Evolutionary conservation across 2,329 filamentous ascomycete species (phyloP), one percentile per base, ranked within the genome.

Genomic region (Ceratocystis colombiana): DNA sequence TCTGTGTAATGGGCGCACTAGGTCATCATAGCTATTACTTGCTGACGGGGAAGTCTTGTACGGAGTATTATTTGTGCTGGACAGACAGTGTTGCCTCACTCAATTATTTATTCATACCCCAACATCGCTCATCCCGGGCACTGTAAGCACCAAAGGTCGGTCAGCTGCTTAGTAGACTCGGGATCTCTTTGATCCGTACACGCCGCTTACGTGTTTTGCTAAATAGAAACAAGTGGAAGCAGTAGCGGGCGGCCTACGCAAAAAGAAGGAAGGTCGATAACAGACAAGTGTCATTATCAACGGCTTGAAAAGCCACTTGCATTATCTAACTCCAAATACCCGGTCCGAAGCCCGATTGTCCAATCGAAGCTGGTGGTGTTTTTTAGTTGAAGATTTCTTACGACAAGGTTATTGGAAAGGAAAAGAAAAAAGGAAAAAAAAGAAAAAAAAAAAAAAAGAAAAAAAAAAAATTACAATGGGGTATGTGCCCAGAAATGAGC

Each of bases 81-180:
- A 41, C 3, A 12, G 37, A 8, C 37, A 41, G 20, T 6, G 20
- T 20, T n/a, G 15, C 15, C 45, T 48, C 45, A 5, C 45, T 48
- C 45, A n/a, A 7, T 46, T n/a, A 46, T 6, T n/a, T n/a, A 12
- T n/a, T 22, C 48, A 5, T 25, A 2, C 53, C 3, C 4, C 53
- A 17, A 33, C 53, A 25, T 33, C 53, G 53, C 53, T n/a, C 28
- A n/a, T n/a, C 28, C 53, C 53, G 53, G 28, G 12, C 7, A 17
- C 20, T 30, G 53, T 59, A 25, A 59, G 53, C 53, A 59, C 53
- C 53, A 59, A 59, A 59, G 17, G 33, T 59, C 53, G 33, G 53
- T 41, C 53, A 59, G 17, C 53, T 37, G 33, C 17, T 37, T 30
- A 59, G 28, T 59, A 5, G 25, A n/a, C 28, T 37, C 28, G 28